Evolutionary conservation across 176 grass and related monocot genomes (phyloP).

Genomic region (sorghum (Sorghum bicolor)): Sorghum_bicolor_NCBIv3 NC_012877.2:5449501-5450000

Average conservation of each 20-base stretch:
- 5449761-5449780: not conserved
- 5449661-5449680: not conserved
- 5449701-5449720: not conserved
- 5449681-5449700: not conserved
- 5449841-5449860: not conserved
- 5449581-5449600: not conserved
- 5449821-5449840: not conserved
- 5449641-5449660: not conserved
- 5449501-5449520: not conserved
- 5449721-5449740: not conserved
- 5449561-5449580: not conserved
- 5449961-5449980: constrained; percentile 74
- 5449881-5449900: not conserved
- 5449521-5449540: not conserved
- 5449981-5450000: constrained; percentile 83
- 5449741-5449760: not conserved
- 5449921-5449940: not conserved
- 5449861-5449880: not conserved
- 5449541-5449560: not conserved
- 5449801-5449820: not conserved
- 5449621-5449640: not conserved
- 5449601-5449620: not conserved
- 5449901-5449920: not conserved
- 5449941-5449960: constrained; percentile 19
- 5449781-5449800: not conserved